Conservation (phyloP, 768 basidiomycete genomes). For the Mycena albidolilacea region DNA sequence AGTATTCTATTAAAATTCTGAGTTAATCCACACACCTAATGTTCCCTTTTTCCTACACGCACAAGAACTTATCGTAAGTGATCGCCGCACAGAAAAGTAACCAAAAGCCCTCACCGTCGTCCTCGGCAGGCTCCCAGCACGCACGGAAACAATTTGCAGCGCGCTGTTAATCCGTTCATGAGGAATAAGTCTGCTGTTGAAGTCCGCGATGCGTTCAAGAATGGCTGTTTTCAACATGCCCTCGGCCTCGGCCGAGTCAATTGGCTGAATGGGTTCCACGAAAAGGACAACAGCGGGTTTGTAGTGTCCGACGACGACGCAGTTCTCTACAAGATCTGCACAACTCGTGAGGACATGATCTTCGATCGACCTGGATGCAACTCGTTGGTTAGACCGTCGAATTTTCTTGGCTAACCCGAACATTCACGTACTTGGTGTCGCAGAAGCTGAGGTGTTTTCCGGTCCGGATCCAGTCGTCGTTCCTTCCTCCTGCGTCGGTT, state of each 20-base stretch:
- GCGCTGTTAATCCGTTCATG: slow-evolving; percentile 47
- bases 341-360: slow-evolving; percentile 48
- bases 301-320: slow-evolving; percentile 52
- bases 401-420: too few relatives aligned
- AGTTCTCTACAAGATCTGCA: slow-evolving; percentile 48
- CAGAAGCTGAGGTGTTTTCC: slow-evolving; percentile 42
- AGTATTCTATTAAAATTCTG: not conserved
- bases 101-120: slow-evolving; percentile 3
- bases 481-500: slow-evolving; percentile 30
- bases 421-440: slow-evolving; percentile 42
- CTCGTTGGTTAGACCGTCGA: slow-evolving; percentile 32
- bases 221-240: slow-evolving; percentile 42
- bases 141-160: slow-evolving; percentile 42
- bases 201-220: slow-evolving; percentile 42
- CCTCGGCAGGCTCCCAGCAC: slow-evolving; percentile 4
- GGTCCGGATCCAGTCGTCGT: slow-evolving; percentile 48
- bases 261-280: slow-evolving; percentile 43
- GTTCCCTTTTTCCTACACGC: slow-evolving; percentile 34
- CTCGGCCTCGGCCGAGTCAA: slow-evolving; percentile 13
- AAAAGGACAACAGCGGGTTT: slow-evolving; percentile 47
- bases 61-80: not conserved
- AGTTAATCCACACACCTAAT: slow-evolving; percentile 30
- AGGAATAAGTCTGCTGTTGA: slow-evolving; percentile 43
- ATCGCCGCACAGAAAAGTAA: not conserved
- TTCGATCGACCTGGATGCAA: slow-evolving; percentile 47